Percentiles rank a stretch among this genome's conserved stretches.
phyloP scores from a whole-genome alignment of 106 monocot genomes.

The Alisma plantagoaquatica region DNA sequence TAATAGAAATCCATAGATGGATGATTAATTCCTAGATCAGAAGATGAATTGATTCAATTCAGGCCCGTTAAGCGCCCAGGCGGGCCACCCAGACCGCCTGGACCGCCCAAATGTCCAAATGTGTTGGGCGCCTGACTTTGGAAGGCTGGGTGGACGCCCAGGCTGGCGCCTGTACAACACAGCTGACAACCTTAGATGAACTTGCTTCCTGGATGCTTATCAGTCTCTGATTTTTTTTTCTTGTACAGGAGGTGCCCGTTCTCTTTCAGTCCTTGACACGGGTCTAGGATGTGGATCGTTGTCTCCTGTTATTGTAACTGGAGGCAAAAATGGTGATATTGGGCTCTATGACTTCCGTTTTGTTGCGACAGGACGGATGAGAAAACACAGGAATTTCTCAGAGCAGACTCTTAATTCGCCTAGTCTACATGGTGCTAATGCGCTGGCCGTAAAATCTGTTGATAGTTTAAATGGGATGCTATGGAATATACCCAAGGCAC shows the following conservation, averaged over 20 bases:
- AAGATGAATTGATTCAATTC: too few species aligned
- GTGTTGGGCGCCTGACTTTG: too few species aligned
- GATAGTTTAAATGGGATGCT: constrained; percentile 73
- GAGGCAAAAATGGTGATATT: constrained; percentile 85
- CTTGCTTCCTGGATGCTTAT: too few species aligned
- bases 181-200: too few species aligned
- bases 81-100: too few species aligned
- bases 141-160: too few species aligned
- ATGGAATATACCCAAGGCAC: constrained; percentile 93
- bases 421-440: constrained; percentile 8
- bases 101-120: too few species aligned
- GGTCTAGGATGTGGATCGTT: constrained; percentile 67
- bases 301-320: constrained; percentile 72
- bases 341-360: constrained; percentile 87
- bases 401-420: constrained; percentile 25
- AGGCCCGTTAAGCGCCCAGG: too few species aligned
- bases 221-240: constrained; percentile 11
- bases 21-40: too few species aligned
- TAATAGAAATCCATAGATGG: too few species aligned
- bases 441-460: constrained; percentile 13
- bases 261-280: constrained; percentile 73
- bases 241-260: constrained; percentile 78
- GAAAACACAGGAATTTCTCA: constrained; percentile 30
- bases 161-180: too few species aligned
- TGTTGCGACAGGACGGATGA: constrained; percentile 69